phyloP scores from a whole-genome alignment of 169 alveolate species.

The Plasmodium vivax region DNA sequence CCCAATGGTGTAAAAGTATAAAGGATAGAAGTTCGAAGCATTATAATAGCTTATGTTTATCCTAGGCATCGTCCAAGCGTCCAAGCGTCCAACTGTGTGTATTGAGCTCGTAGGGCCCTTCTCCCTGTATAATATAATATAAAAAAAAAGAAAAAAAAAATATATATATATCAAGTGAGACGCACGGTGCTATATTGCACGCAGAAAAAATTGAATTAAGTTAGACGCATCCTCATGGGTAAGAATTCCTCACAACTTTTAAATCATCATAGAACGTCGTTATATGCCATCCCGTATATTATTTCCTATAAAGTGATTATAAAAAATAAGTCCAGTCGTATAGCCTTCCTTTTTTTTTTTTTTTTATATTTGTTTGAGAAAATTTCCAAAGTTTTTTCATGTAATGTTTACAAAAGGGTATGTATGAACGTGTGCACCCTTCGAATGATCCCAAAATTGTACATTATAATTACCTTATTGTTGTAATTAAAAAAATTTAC shows the following conservation, averaged over 20 bases:
- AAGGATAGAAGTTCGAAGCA: slow-evolving; percentile 13
- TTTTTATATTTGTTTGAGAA: not conserved
- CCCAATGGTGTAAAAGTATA: slow-evolving; percentile 24
- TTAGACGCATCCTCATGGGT: not conserved
- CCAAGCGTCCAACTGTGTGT: not conserved
- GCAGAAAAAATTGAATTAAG: not conserved
- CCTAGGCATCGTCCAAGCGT: not conserved
- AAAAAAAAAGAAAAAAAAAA: not conserved
- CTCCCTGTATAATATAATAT: not conserved
- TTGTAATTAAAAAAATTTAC: not conserved
- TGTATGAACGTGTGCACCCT: not conserved
- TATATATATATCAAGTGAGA: not conserved
- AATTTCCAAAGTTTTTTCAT: not conserved
- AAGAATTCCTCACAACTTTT: not conserved
- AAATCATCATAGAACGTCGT: not conserved
- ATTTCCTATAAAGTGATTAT: not conserved
- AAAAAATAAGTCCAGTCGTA: not conserved
- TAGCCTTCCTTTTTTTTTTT: not conserved
- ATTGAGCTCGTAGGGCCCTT: not conserved
- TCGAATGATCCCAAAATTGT: not conserved
- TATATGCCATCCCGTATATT: not conserved
- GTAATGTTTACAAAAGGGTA: not conserved
- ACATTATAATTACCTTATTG: not conserved
- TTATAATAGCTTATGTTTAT: slow-evolving; percentile 7
- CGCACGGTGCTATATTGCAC: not conserved